These are phyloP conservation scores for Colletotrichum sidae DNA, from an alignment of 2,329 filamentous ascomycete species.

Conservation along the genomic window DNA sequence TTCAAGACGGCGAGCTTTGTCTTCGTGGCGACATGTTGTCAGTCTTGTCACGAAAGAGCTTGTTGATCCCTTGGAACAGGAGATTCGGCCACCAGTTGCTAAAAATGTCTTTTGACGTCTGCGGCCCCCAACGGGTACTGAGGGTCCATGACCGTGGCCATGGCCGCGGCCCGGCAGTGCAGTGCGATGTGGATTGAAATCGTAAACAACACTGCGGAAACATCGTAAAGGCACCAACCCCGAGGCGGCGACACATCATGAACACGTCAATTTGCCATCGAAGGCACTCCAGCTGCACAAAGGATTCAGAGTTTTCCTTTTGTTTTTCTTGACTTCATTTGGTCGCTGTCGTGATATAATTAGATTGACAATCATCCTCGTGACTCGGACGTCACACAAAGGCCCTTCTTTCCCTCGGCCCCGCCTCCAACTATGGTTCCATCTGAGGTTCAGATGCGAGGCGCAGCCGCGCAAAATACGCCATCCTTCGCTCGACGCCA, in stretches of 20 bases:
- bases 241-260: background rate
- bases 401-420: background rate
- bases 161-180: no score
- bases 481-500: conserved; percentile 27
- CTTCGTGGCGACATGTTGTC: no score
- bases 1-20: no score
- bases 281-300: background rate
- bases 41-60: no score
- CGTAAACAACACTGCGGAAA: no score
- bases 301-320: background rate
- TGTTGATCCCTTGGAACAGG: no score
- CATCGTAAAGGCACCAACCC: no score
- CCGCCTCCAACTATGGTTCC: conserved; percentile 16
- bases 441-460: background rate
- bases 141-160: no score
- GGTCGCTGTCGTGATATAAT: conserved; percentile 22
- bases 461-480: conserved; percentile 26
- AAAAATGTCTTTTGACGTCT: no score
- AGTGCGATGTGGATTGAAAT: no score
- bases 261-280: background rate
- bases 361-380: conserved; percentile 23
- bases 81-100: no score
- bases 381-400: background rate
- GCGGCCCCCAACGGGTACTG: no score
- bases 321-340: background rate